phyloP scores from a whole-genome alignment of 306 rosid genomes.

The Gleditsia sinensis region DNA sequence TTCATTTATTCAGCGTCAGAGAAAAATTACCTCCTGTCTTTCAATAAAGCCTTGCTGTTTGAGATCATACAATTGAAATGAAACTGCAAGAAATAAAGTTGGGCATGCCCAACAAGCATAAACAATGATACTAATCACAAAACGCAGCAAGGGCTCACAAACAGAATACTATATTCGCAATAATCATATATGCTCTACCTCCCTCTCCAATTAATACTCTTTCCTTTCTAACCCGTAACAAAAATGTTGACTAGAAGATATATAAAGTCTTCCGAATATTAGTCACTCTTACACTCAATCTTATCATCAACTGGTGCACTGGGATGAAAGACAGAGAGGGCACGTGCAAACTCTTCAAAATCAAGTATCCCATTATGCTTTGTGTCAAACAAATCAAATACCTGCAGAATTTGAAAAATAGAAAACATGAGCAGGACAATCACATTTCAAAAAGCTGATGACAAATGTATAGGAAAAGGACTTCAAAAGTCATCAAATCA shows the following conservation, averaged over 20 bases:
- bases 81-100: slow-evolving; percentile 64
- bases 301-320: slow-evolving; percentile 69
- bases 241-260: slow-evolving; percentile 23
- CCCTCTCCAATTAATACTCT: slow-evolving; percentile 16
- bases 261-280: slow-evolving; percentile 15
- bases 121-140: slow-evolving; percentile 27
- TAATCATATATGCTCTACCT: slow-evolving; percentile 17
- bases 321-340: slow-evolving; percentile 85
- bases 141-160: slow-evolving; percentile 11
- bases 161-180: slow-evolving; percentile 14
- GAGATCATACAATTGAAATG: slow-evolving; percentile 73
- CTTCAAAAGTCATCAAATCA: slow-evolving; percentile 20
- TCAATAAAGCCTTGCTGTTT: slow-evolving; percentile 75
- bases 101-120: slow-evolving; percentile 30
- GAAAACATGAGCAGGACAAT: slow-evolving; percentile 10
- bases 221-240: slow-evolving; percentile 27
- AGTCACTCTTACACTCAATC: slow-evolving; percentile 64
- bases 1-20: slow-evolving; percentile 27
- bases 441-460: slow-evolving; percentile 17
- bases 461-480: slow-evolving; percentile 9
- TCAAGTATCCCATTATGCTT: slow-evolving; percentile 66
- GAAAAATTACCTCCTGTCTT: slow-evolving; percentile 65
- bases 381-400: slow-evolving; percentile 75
- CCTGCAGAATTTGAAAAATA: slow-evolving; percentile 53
- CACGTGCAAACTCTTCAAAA: slow-evolving; percentile 76